Conservation (phyloP, 345 rosid species). For the Hevea brasiliensis region DNA sequence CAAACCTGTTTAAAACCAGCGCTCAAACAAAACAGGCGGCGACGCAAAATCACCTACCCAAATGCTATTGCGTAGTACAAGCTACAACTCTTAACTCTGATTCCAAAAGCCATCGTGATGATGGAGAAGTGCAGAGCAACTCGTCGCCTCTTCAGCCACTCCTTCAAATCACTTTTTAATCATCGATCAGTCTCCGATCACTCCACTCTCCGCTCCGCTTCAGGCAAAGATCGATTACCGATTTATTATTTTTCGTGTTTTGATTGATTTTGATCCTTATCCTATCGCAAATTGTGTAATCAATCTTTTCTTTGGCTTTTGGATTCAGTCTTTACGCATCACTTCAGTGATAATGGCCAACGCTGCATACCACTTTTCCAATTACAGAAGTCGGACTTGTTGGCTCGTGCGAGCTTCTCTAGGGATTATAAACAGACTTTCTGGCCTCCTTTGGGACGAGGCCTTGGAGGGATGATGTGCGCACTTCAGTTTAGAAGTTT, state of each 20-base stretch:
- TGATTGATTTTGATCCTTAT: background rate
- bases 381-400: conserved; percentile 12
- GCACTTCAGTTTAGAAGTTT: conserved; percentile 39
- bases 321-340: conserved; percentile 4
- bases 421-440: conserved; percentile 7
- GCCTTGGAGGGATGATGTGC: conserved; percentile 12
- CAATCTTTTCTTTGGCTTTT: background rate
- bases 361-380: background rate
- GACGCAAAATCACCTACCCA: no score
- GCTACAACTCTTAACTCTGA: no score
- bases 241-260: background rate
- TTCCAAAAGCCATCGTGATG: background rate
- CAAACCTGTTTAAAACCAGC: no score
- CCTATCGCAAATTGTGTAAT: no score
- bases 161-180: conserved; percentile 27
- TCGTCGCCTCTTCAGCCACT: conserved; percentile 30
- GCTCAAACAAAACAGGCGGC: no score
- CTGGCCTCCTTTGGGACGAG: background rate
- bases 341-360: background rate
- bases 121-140: conserved; percentile 56
- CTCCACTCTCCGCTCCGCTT: background rate
- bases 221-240: conserved; percentile 6
- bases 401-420: background rate
- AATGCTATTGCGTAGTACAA: no score
- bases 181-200: conserved; percentile 16